phyloP scores from a whole-genome alignment of 768 basidiomycete species.

The Kwoniella mangroviensis region DNA sequence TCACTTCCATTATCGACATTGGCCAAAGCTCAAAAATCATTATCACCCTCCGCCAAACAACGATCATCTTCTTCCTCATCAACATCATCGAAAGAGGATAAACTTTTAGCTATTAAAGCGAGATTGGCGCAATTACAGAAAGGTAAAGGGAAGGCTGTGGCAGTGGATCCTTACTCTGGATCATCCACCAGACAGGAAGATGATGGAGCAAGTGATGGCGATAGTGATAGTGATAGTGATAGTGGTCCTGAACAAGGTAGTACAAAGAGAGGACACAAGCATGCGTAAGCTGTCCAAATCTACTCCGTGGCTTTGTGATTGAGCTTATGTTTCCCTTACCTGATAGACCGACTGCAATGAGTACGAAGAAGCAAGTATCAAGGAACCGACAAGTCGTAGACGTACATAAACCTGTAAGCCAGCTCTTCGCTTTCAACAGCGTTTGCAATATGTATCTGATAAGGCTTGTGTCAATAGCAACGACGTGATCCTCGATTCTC shows the following conservation, averaged over 20 bases:
- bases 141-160: slow-evolving; percentile 58
- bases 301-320: background rate
- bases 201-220: slow-evolving; percentile 31
- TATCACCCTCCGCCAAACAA: slow-evolving; percentile 47
- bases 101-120: slow-evolving; percentile 55
- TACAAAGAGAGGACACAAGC: slow-evolving; percentile 73
- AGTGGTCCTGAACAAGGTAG: slow-evolving; percentile 57
- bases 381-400: slow-evolving; percentile 74
- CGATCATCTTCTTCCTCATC: slow-evolving; percentile 20
- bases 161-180: slow-evolving; percentile 4
- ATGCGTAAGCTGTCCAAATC: slow-evolving; percentile 70
- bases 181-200: slow-evolving; percentile 47
- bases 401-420: slow-evolving; percentile 67
- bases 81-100: slow-evolving; percentile 25
- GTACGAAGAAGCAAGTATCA: slow-evolving; percentile 82
- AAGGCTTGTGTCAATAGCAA: slow-evolving; percentile 61
- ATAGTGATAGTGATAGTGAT: slow-evolving; percentile 49
- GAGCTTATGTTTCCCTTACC: slow-evolving; percentile 6
- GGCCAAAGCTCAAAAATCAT: slow-evolving; percentile 67
- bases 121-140: slow-evolving; percentile 44
- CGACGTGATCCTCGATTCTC: slow-evolving; percentile 86
- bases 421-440: slow-evolving; percentile 46
- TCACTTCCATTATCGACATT: slow-evolving; percentile 68
- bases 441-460: background rate
- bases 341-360: slow-evolving; percentile 74